Evolutionary conservation across 192 early-diverging fungal species (phyloP).

Genomic region (Coemansia sp.): DNA sequence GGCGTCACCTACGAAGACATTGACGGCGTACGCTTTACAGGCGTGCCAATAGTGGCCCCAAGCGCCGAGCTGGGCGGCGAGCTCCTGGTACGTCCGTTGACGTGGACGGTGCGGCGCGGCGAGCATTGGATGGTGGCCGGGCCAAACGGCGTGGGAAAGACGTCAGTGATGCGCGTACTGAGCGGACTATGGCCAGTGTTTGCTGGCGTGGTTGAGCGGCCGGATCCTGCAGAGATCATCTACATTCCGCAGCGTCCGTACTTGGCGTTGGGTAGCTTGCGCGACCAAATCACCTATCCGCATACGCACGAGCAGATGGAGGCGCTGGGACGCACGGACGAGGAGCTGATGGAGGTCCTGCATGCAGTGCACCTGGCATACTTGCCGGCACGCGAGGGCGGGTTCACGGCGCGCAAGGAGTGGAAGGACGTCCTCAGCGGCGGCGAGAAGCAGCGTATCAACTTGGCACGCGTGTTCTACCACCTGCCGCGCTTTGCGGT

Average conservation of each 20-base stretch:
- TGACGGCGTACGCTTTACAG: constrained; percentile 73
- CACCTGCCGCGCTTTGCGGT: constrained; percentile 92
- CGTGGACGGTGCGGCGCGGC: constrained; percentile 82
- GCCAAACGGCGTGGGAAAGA: constrained; percentile 93
- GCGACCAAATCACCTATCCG: constrained; percentile 98
- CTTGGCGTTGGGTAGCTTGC: constrained; percentile 82
- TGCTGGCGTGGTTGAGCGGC: constrained; percentile 67
- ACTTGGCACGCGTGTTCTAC: constrained; percentile 94
- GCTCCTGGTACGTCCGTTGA: constrained; percentile 77
- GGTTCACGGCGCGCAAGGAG: constrained; percentile 77
- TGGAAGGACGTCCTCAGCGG: constrained; percentile 93
- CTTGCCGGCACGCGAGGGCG: constrained; percentile 84
- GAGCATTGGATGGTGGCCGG: constrained; percentile 92
- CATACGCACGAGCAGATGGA: constrained; percentile 84
- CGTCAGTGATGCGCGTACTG: constrained; percentile 90
- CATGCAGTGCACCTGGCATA: constrained; percentile 76
- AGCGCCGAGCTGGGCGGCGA: constrained; percentile 68
- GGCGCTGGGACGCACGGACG: constrained; percentile 69
- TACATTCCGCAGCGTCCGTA: constrained; percentile 98
- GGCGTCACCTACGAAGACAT: constrained; percentile 40
- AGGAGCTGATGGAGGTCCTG: constrained; percentile 76
- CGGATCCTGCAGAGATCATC: constrained; percentile 77
- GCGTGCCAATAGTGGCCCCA: constrained; percentile 91
- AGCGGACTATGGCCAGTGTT: constrained; percentile 94
- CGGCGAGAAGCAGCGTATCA: constrained; percentile 93